These are phyloP conservation scores for Arthrobotrys pseudoclavata DNA, from an alignment of 2,329 filamentous ascomycete genomes.

Conservation along the genomic window DNA sequence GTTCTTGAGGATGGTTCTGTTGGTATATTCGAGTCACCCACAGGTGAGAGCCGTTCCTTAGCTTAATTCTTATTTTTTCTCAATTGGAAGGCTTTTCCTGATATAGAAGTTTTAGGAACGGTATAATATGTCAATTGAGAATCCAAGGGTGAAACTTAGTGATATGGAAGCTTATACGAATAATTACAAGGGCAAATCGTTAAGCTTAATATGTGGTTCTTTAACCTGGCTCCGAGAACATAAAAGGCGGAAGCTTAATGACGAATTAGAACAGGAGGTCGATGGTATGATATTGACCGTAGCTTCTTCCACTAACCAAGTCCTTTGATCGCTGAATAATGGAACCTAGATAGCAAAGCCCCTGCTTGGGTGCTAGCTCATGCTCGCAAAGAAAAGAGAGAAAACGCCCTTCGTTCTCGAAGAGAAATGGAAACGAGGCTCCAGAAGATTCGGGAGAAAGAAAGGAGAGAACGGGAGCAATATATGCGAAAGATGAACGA, in stretches of 20 bases:
- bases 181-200: slow-evolving; percentile 79
- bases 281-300: slow-evolving; percentile 40
- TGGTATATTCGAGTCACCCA: slow-evolving; percentile 93
- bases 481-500: slow-evolving; percentile 57
- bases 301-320: not conserved
- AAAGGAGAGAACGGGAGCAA: slow-evolving; percentile 72
- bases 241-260: slow-evolving; percentile 68
- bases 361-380: slow-evolving; percentile 88
- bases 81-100: slow-evolving; percentile 1
- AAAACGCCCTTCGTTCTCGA: slow-evolving; percentile 76
- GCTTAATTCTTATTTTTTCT: too few relatives aligned
- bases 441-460: slow-evolving; percentile 75
- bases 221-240: slow-evolving; percentile 91
- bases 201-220: slow-evolving; percentile 89
- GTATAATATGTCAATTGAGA: slow-evolving; percentile 28
- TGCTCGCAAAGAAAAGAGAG: slow-evolving; percentile 76
- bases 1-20: slow-evolving; percentile 84
- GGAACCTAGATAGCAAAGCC: slow-evolving; percentile 73
- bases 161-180: slow-evolving; percentile 8
- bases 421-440: slow-evolving; percentile 81
- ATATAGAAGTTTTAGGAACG: slow-evolving; percentile 18
- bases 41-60: slow-evolving; percentile 70
- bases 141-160: not conserved
- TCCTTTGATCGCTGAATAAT: not conserved
- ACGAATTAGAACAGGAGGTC: slow-evolving; percentile 26